Conservation (phyloP, 2,329 filamentous ascomycete species). For the Fusarium pseudocircinatum region DNA sequence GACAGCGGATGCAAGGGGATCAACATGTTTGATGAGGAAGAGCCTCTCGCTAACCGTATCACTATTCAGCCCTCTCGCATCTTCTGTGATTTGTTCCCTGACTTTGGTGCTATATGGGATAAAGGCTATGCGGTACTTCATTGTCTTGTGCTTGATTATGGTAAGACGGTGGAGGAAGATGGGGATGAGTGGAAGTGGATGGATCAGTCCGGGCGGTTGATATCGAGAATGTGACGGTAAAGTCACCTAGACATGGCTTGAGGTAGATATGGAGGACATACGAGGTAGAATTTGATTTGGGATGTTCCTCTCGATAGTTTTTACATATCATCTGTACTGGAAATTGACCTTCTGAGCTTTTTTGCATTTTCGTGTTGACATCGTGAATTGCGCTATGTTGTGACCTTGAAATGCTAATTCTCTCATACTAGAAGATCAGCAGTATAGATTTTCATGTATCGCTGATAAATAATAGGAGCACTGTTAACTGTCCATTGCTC, state of each 20-base stretch:
- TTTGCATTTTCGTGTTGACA: rapidly evolving
- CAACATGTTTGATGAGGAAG: background rate
- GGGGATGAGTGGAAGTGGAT: background rate
- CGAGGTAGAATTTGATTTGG: rapidly evolving
- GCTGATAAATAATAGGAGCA: rapidly evolving
- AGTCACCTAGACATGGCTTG: rapidly evolving
- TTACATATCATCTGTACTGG: rapidly evolving
- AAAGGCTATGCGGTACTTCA: background rate
- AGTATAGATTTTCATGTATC: rapidly evolving
- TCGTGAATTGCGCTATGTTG: rapidly evolving
- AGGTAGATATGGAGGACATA: rapidly evolving
- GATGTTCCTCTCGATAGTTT: rapidly evolving
- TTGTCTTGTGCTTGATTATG: background rate
- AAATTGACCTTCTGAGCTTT: background rate
- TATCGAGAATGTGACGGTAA: background rate
- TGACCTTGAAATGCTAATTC: rapidly evolving
- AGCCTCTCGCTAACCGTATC: background rate
- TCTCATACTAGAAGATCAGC: background rate
- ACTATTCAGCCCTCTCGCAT: background rate
- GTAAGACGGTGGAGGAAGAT: background rate
- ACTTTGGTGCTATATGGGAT: background rate
- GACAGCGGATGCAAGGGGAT: background rate
- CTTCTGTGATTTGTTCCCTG: background rate
- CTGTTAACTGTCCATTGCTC: background rate
- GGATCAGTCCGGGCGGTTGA: background rate